Evolutionary conservation across 108 stramenopile genomes (phyloP).

Genomic region (Cafeteria roenbergensis): DNA sequence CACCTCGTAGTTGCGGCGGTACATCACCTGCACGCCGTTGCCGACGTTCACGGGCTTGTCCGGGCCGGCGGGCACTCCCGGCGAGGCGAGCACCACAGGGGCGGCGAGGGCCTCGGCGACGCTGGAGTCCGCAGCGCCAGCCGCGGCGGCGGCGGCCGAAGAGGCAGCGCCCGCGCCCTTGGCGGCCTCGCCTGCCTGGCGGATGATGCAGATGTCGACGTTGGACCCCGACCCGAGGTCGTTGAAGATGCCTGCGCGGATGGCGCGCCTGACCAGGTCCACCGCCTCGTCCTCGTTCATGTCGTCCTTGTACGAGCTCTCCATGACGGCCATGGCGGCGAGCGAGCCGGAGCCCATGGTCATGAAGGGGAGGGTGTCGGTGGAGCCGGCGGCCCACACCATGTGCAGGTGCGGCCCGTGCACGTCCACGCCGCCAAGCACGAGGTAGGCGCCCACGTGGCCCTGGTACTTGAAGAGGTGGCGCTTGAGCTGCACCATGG

Average conservation of each 20-base stretch:
- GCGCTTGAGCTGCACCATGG: conserved; percentile 81
- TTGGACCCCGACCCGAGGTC: conserved; percentile 86
- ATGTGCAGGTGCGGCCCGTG: conserved; percentile 77
- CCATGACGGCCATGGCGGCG: conserved; percentile 94
- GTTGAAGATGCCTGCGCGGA: conserved; percentile 89
- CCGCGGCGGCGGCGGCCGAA: too few species aligned
- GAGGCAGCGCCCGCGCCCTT: too few species aligned
- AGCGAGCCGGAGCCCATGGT: conserved; percentile 95
- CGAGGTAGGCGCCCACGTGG: conserved; percentile 75
- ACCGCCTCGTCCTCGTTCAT: conserved; percentile 77
- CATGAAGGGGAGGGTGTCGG: conserved; percentile 80
- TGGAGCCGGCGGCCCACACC: conserved; percentile 83
- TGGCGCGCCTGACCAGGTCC: conserved; percentile 72
- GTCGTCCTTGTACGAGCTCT: conserved; percentile 67
- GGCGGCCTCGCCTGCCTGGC: conserved; percentile 45
- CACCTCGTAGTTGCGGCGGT: too few species aligned
- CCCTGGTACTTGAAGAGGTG: conserved; percentile 92
- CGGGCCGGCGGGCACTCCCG: too few species aligned
- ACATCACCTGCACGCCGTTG: too few species aligned
- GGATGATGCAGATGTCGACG: conserved; percentile 78
- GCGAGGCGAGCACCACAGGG: too few species aligned
- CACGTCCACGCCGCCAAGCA: conserved; percentile 83
- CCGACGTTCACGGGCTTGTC: too few species aligned
- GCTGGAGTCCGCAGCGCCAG: too few species aligned
- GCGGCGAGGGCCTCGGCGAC: too few species aligned